phyloP scores from a whole-genome alignment of 371 early-diverging fungal species.

The Blyttiomyces sp. region DNA sequence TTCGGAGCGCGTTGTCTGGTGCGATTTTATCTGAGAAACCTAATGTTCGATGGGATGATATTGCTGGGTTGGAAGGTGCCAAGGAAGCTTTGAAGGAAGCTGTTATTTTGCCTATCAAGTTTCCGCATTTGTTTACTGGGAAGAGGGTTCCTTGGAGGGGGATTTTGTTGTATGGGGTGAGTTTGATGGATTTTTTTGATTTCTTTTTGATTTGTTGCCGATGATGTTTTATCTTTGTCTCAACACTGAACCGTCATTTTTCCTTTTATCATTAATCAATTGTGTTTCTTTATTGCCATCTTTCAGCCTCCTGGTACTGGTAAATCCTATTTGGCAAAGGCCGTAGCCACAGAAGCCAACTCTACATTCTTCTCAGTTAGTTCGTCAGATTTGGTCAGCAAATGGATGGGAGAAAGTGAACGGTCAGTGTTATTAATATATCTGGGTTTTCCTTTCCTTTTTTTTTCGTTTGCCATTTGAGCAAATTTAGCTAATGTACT shows the following conservation, averaged over 20 bases:
- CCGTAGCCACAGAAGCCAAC: slow-evolving; percentile 94
- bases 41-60: slow-evolving; percentile 69
- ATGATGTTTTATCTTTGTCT: not conserved
- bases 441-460: no score
- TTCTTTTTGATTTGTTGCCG: not conserved
- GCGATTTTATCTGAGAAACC: slow-evolving; percentile 94
- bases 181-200: slow-evolving; percentile 46
- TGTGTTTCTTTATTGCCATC: no score
- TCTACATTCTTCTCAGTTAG: slow-evolving; percentile 94
- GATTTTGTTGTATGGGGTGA: slow-evolving; percentile 92
- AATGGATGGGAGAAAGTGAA: slow-evolving; percentile 98
- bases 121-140: slow-evolving; percentile 93
- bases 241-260: not conserved
- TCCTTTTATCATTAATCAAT: not conserved
- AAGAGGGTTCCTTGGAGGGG: slow-evolving; percentile 95
- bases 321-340: slow-evolving; percentile 96
- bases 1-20: slow-evolving; percentile 74
- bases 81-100: slow-evolving; percentile 98
- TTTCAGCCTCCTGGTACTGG: slow-evolving; percentile 94
- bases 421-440: slow-evolving; percentile 49
- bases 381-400: slow-evolving; percentile 92
- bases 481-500: not conserved
- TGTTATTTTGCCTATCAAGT: slow-evolving; percentile 96
- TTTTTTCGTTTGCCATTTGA: not conserved
- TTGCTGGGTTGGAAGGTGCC: slow-evolving; percentile 95